Base-by-base conservation (phyloP, 2,329 filamentous ascomycete genomes). In the Paecilomyces variotii region DNA sequence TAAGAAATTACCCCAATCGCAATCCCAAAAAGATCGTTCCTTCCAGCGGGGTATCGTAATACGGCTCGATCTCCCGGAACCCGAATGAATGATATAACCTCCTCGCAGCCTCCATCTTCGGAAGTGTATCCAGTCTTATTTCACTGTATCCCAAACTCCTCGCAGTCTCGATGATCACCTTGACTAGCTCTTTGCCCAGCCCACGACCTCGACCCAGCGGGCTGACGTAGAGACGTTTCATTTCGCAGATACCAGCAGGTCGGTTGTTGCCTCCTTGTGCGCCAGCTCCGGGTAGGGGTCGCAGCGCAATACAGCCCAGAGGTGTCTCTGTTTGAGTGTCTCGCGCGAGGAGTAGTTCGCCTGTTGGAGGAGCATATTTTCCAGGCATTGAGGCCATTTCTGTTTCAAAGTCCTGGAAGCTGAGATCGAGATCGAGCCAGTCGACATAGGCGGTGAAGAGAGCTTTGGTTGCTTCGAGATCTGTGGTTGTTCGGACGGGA, bases 151-250 rank as follows among this genome's bases (percentile, higher is more conserved):
- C 80, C 51, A 81, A 58, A 4, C 72, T 64, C 58, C 65, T 74
- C 25, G 82, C 84, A 34, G 72, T 69, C 4, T 67, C 66, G 4
- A 86, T 64, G 2, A 79, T 74, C 0, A 67, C 69, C 53, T 76
- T 68, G 3, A 82, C 75, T 19, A 86, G 70, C 2, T 72, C 70
- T 55, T 73, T 75, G 1, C 82, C 82, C 1, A 82, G 65, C 0
- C 82, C 81, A 11, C 74, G 63, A 2, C 82, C 80, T 26, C 83
- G 76, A 1, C 77, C 76, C 49, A 71, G 65, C 0, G 80, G 79
- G 1, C 70, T 60, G 7, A 83, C 76, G 62, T 83, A 86, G 0
- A 86, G 72, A 1, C 83, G 75, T 66, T 86, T 86, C 72, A 86
- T 80, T 67, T 86, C 84, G 63, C 78, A 80, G 24, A 67, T 68